A percentile compares a stretch with the other conserved stretches of the same genome.
Evolutionary conservation across 257 asterid genomes (phyloP).

Genomic region (Ehretia macrophylla): DNA sequence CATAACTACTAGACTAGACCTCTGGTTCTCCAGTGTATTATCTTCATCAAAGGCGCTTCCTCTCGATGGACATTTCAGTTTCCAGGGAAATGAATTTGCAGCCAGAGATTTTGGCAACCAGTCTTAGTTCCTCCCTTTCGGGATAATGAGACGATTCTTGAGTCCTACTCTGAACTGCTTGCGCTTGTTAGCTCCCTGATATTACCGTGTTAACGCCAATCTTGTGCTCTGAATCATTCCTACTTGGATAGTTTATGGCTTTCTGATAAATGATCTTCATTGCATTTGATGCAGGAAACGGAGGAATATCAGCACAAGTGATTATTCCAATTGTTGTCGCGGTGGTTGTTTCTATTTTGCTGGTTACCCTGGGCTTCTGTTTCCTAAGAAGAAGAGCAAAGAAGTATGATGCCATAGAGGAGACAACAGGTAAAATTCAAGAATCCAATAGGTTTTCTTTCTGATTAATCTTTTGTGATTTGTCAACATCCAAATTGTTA

Average conservation of each 20-base stretch:
- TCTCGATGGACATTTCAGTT: slow-evolving; percentile 54
- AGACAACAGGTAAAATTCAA: slow-evolving; percentile 8
- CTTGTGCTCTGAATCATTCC: background rate
- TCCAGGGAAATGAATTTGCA: slow-evolving; percentile 60
- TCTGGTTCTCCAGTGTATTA: slow-evolving; percentile 28
- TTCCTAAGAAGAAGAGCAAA: background rate
- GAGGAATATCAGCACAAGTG: slow-evolving; percentile 5
- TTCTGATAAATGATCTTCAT: background rate
- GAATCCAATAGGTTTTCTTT: background rate
- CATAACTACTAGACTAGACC: slow-evolving; percentile 36
- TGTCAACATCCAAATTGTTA: background rate
- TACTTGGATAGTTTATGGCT: background rate
- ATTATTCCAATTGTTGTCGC: slow-evolving; percentile 13
- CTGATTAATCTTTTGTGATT: background rate
- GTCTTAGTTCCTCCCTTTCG: slow-evolving; percentile 52
- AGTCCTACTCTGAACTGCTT: no score
- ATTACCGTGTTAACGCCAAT: no score
- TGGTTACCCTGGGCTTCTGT: background rate
- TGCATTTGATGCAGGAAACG: slow-evolving; percentile 6
- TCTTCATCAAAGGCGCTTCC: slow-evolving; percentile 36
- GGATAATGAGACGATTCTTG: no score
- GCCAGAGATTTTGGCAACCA: slow-evolving; percentile 73
- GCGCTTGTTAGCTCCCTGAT: no score
- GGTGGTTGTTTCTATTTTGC: background rate
- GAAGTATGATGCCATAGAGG: background rate